Evolutionary conservation across 169 alveolate species (phyloP).

Genomic region (Toxoplasma gondii): DNA sequence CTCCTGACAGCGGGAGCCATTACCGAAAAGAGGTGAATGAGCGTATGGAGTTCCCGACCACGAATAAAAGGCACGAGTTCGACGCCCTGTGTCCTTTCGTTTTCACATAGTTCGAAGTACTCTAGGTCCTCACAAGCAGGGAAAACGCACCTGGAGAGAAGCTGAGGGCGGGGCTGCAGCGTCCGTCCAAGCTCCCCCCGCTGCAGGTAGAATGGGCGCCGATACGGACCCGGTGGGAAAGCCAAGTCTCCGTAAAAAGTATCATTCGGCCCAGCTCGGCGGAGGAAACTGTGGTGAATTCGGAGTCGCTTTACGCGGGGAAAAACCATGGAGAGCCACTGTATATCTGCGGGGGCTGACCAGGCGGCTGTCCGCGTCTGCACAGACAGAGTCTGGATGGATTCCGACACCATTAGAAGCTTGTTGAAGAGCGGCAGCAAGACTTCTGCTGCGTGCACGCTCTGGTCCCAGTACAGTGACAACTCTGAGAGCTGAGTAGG

Average conservation of each 20-base stretch:
- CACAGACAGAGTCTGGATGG: neutral
- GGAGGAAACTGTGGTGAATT: neutral
- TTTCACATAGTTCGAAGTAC: neutral
- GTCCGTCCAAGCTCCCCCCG: neutral
- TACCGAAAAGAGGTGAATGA: neutral
- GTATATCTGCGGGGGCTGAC: neutral
- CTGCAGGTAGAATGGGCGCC: neutral
- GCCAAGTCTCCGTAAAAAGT: neutral
- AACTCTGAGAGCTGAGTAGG: neutral
- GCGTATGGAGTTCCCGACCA: neutral
- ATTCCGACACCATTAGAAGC: neutral
- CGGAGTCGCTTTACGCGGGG: conserved; percentile 2
- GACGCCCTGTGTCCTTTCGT: neutral
- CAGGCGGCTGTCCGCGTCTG: neutral
- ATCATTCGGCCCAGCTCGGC: neutral
- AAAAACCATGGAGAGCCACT: neutral
- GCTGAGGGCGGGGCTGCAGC: conserved; percentile 8
- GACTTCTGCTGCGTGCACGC: neutral
- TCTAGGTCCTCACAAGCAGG: conserved; percentile 17
- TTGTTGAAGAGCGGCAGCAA: neutral
- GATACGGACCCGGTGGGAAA: neutral
- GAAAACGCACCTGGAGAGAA: neutral
- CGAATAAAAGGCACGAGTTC: neutral
- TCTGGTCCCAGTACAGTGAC: neutral
- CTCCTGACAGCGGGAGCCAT: neutral